Evolutionary conservation across 192 early-diverging fungal genomes (phyloP), one percentile per base, ranked within the genome.

Genomic region (Entomortierella lignicola): DNA sequence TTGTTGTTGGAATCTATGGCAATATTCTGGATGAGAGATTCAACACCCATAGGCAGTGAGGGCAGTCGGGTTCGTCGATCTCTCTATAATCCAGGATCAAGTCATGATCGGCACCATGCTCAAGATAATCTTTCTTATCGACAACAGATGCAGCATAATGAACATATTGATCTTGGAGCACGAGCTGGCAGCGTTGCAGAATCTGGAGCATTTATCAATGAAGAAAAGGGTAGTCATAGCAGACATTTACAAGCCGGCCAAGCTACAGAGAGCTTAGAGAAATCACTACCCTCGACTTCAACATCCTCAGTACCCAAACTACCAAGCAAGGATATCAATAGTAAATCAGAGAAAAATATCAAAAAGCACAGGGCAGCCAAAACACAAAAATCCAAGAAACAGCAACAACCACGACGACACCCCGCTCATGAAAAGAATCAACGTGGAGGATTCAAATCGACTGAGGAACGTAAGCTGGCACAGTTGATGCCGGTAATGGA

Each of bases 361-460:
- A 55, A 55, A 17, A 55, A 55, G 25, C 12, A 25, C 4, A 50
- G n/a, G 29, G 25, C 39, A 26, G 2, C 41, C 23, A 57, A 48
- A 54, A 34, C 31, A 44, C n/a, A 62, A 29, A 23, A 32, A 34
- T 10, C 60, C 29, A 57, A 32, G 8, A 55, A 39, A 29, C 15
- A 13, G 18, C 50, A 21, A 58, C 25, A 17, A 43, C 27, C 47
- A 58, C 52, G 27, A 29, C 52, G 26, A 11, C 30, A 62, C 11
- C 57, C n/a, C 7, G 48, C 42, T 0, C 54, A 64, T n/a, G 44
- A 34, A 27, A 72, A 53, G 56, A 72, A 72, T 43, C 55, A 65
- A 10, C 71, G 56, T 17, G 71, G 55, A n/a, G 55, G 71, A 37
- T 74, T 74, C 52, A 79, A 79, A 50, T 79, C 75, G 31, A 69